phyloP scores from a whole-genome alignment of 2,329 filamentous ascomycete genomes.

The Calonectria pseudoreteaudii region DNA sequence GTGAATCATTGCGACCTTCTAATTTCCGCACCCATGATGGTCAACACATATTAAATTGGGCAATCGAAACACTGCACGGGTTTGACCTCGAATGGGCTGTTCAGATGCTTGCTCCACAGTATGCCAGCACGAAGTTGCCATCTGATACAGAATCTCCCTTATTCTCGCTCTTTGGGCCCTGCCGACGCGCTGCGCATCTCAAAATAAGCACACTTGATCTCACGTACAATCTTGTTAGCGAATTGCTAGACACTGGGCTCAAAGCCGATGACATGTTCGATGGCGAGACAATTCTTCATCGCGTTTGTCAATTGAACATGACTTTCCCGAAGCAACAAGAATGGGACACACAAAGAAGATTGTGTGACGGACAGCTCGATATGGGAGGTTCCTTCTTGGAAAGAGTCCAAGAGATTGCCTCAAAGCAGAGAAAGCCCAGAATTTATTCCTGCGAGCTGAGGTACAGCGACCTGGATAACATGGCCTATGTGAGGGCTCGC shows the following conservation, averaged over 20 bases:
- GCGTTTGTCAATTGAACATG: not conserved
- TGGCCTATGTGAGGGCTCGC: not conserved
- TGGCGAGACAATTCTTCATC: constrained; percentile 9
- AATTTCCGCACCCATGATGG: not conserved
- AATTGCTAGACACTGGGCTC: not conserved
- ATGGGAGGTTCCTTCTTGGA: not conserved
- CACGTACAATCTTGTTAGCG: not conserved
- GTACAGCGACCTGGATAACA: not conserved
- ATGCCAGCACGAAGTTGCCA: not conserved
- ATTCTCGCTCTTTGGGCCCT: not conserved
- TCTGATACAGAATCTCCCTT: not conserved
- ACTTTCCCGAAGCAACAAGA: not conserved
- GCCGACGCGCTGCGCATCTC: not conserved
- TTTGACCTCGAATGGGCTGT: not conserved
- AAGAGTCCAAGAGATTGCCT: not conserved
- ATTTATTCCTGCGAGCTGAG: not conserved
- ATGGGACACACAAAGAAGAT: not conserved
- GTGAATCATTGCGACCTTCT: not conserved
- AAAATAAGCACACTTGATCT: constrained; percentile 1
- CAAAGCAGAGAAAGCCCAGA: not conserved
- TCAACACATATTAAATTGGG: not conserved
- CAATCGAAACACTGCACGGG: constrained; percentile 1
- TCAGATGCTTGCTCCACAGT: not conserved
- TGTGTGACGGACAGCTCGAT: not conserved
- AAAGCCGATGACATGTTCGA: not conserved